Base-by-base conservation (phyloP, 2,329 filamentous ascomycete genomes). In the Exophiala phaeomuriformis region DNA sequence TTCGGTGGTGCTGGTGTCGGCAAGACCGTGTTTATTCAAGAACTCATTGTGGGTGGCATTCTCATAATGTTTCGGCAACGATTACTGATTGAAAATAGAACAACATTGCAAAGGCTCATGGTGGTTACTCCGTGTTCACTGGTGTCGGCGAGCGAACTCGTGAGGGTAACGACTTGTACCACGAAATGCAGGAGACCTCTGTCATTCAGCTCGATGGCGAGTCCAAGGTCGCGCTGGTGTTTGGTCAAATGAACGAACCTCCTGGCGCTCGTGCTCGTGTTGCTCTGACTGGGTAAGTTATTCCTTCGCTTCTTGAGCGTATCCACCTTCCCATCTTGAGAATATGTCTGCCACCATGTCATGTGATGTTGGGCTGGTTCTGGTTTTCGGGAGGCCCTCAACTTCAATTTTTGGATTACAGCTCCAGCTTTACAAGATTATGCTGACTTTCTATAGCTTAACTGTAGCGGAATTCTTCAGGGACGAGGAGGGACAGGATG, bases 121-220 rank as follows among this genome's bases (percentile, higher is more conserved):
- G 93, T 95, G 93, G 93, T 95, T 98, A 95, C 88, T 98, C 93
- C 66, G 93, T 98, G 74, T 98, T 98, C 86, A 95, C 90, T 73
- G 93, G 93, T 91, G 93, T 98, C 78, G 93, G 93, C 75, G 93
- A 98, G 86, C 91, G 93, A 82, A 98, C 93, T 73, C 93, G 93
- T 89, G 93, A 98, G 85, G 93, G 93, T 84, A 98, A 98, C 85
- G 93, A 98, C 85, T 77, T 98, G 82, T 98, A 98, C 86, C 91
- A 98, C 80, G 93, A 98, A 84, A 98, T 98, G 93, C 93, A 97
- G 82, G 91, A 98, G 81, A 98, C 93, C 66, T 89, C 88, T 72
- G 93, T 98, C 83, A 98, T 98, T 77, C 85, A 98, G 77, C 89
- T 98, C 65, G 93, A 98, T 64, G 93, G 93, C 77, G 91, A 96